Percentiles rank a stretch among this genome's conserved stretches.
These are phyloP conservation scores for Hygrocybe coccinea DNA, from an alignment of 768 basidiomycete species.

Conservation along the genomic window DNA sequence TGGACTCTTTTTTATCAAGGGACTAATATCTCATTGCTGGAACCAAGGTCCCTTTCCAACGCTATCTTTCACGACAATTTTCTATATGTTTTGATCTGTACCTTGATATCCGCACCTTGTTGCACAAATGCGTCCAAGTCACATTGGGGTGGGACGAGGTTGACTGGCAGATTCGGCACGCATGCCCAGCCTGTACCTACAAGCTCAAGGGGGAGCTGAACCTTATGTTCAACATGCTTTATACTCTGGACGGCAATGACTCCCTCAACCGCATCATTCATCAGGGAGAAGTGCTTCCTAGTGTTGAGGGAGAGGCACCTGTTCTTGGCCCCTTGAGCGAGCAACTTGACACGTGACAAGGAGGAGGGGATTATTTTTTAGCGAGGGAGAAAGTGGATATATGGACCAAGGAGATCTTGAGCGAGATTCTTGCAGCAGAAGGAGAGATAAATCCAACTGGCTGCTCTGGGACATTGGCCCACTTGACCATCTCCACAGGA, in stretches of 20 bases:
- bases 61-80: conserved; percentile 19
- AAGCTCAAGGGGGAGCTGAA: conserved; percentile 2
- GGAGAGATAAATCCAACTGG: too few relatives aligned
- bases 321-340: background rate
- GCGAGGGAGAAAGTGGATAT: too few relatives aligned
- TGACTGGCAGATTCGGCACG: conserved; percentile 23
- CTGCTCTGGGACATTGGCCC: too few relatives aligned
- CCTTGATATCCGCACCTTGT: conserved; percentile 8
- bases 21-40: background rate
- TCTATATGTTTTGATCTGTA: conserved; percentile 26
- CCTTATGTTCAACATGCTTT: background rate
- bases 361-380: too few relatives aligned
- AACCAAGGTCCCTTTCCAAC: conserved; percentile 11
- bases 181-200: conserved; percentile 28
- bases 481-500: too few relatives aligned
- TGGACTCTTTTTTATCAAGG: background rate
- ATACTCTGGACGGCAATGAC: background rate
- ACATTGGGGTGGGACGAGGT: conserved; percentile 19
- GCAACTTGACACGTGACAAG: background rate
- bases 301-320: background rate
- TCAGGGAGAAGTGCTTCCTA: background rate
- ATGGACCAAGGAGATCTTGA: too few relatives aligned
- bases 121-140: conserved; percentile 12
- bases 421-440: too few relatives aligned
- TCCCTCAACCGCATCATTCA: background rate